Base-by-base conservation (phyloP, 495 filamentous ascomycete species). In the Penicillium flavigenum region DNA sequence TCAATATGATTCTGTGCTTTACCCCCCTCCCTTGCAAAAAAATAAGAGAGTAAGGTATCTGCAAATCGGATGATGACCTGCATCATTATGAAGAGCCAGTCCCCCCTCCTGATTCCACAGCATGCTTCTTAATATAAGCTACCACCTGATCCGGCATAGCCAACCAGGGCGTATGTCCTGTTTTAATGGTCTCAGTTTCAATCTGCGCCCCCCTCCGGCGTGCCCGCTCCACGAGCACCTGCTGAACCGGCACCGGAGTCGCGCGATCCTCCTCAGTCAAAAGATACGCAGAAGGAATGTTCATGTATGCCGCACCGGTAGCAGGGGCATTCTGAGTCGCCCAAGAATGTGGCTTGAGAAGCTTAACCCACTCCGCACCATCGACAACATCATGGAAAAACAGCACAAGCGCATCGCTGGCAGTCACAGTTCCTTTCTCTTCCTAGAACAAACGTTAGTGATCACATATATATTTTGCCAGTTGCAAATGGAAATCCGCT, bases 331-430 rank as follows among this genome's bases (percentile, higher is more conserved):
- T 66, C 54, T 70, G 70, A 10, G 71, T 72, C 22, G 58, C 63
- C 64, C 65, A 70, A 1, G 71, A 64, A 58, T 74, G 69, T 8
- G 71, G 70, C 3, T 63, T 64, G 0, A 76, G 67, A 4, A 61
- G 64, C 31, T 61, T 31, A 5, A 63, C 68, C 73, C 73, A 74
- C 24, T 63, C 24, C 22, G 59, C 51, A 0, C 71, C 71, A 58
- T 73, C 63, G n/a, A 72, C 68, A 8, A 74, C 67, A 47, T 77
- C 74, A 32, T 72, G 69, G 62, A 75, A 72, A 47, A 75, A 73
- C 2, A 72, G 57, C 2, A 48, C 42, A 16, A 62, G 64, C 0
- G 75, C 66, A 27, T 76, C 64, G 14, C 44, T 59, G 16, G 70
- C 47, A 3, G 56, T 63, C 9, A 74, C 62, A 0, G 69, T 74